Evolutionary conservation across 2,329 filamentous ascomycete genomes (phyloP).

Genomic region (Alternaria hordeiaustralica): DNA sequence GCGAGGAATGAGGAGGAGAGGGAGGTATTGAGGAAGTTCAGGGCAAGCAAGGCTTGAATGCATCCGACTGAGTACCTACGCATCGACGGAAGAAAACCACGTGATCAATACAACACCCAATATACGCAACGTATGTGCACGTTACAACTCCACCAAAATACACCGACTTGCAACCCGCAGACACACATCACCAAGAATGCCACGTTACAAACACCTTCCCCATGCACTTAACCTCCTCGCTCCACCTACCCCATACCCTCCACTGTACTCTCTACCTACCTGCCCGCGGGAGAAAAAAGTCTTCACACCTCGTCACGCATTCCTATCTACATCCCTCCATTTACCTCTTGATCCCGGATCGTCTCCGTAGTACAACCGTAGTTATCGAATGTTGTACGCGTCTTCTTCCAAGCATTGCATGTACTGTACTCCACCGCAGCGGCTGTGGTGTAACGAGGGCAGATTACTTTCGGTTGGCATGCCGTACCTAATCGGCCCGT

Average conservation of each 20-base stretch:
- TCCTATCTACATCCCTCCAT: background rate
- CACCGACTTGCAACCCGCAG: background rate
- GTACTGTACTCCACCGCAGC: background rate
- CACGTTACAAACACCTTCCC: background rate
- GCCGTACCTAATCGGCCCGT: background rate
- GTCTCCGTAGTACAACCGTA: background rate
- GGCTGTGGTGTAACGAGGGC: background rate
- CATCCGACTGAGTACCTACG: background rate
- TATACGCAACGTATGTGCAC: background rate
- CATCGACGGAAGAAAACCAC: background rate
- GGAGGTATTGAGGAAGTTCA: conserved; percentile 42
- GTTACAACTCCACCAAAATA: background rate
- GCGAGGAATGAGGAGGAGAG: conserved; percentile 43
- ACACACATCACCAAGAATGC: background rate
- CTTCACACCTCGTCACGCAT: background rate
- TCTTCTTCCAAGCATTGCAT: background rate
- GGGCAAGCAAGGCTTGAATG: conserved; percentile 23
- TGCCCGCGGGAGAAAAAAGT: background rate
- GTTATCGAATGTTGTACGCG: background rate
- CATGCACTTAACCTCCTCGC: background rate
- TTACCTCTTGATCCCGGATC: background rate
- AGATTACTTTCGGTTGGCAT: background rate
- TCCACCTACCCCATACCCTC: background rate
- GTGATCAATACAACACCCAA: background rate
- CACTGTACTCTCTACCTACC: background rate